phyloP scores from a whole-genome alignment of 441 rosid genomes.

The Mallotus repandus region DNA sequence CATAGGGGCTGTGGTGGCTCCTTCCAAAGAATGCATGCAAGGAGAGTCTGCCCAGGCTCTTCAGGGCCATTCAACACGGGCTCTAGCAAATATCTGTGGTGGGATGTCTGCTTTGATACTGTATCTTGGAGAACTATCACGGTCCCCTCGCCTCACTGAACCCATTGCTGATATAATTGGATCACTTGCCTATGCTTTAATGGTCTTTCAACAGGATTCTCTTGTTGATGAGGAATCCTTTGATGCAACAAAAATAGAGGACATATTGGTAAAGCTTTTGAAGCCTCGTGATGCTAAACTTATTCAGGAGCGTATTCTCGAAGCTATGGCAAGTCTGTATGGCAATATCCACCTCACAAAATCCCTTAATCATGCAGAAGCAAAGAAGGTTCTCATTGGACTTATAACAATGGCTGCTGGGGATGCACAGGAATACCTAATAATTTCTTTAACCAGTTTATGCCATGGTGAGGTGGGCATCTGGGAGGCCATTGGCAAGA shows the following conservation, averaged over 20 bases:
- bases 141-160: slow-evolving; percentile 70
- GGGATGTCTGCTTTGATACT: slow-evolving; percentile 72
- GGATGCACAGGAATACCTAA: slow-evolving; percentile 59
- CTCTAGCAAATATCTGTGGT: slow-evolving; percentile 77
- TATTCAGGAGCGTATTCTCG: slow-evolving; percentile 82
- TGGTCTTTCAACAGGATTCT: slow-evolving; percentile 55
- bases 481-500: slow-evolving; percentile 80
- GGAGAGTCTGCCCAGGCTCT: slow-evolving; percentile 61
- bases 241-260: slow-evolving; percentile 59
- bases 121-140: slow-evolving; percentile 66
- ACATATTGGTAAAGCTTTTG: slow-evolving; percentile 53
- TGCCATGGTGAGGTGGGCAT: slow-evolving; percentile 52
- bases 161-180: slow-evolving; percentile 84
- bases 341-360: slow-evolving; percentile 56
- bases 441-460: slow-evolving; percentile 56
- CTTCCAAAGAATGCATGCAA: slow-evolving; percentile 80
- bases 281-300: slow-evolving; percentile 69
- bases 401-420: slow-evolving; percentile 64
- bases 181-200: slow-evolving; percentile 80
- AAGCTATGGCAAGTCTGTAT: slow-evolving; percentile 87
- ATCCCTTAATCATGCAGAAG: slow-evolving; percentile 58
- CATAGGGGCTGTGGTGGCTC: slow-evolving; percentile 77
- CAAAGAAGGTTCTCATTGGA: slow-evolving; percentile 69
- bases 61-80: slow-evolving; percentile 67
- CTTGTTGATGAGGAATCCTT: slow-evolving; percentile 43